These are phyloP conservation scores for Carnegiea gigantea DNA, from an alignment of 179 eudicot species.

Conservation along the genomic window DNA sequence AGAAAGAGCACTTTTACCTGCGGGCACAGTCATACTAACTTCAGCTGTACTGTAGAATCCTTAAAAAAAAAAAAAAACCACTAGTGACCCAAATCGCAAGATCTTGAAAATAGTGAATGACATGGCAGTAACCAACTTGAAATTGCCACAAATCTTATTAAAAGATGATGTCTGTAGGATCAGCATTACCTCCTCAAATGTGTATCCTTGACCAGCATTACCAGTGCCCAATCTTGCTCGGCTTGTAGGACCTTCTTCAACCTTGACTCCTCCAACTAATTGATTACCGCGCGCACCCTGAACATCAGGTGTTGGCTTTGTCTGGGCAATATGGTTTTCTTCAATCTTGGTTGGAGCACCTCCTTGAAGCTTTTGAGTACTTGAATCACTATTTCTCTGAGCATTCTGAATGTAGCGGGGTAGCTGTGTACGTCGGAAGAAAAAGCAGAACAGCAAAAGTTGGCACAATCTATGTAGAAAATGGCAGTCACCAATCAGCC, in stretches of 20 bases:
- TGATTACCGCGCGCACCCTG: slow-evolving; percentile 55
- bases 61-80: neutral
- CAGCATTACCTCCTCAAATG: slow-evolving; percentile 81
- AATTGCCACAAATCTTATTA: neutral
- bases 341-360: slow-evolving; percentile 63
- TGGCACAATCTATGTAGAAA: slow-evolving; percentile 94
- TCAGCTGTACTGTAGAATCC: slow-evolving; percentile 3
- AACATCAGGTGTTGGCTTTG: slow-evolving; percentile 55
- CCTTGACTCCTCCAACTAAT: slow-evolving; percentile 56
- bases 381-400: slow-evolving; percentile 67
- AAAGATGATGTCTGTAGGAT: slow-evolving; percentile 1
- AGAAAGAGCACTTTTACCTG: slow-evolving; percentile 94
- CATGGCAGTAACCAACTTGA: neutral
- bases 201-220: slow-evolving; percentile 98
- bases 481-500: slow-evolving; percentile 96
- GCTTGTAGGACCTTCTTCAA: slow-evolving; percentile 72
- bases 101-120: neutral
- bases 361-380: slow-evolving; percentile 60
- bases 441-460: slow-evolving; percentile 86
- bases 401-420: slow-evolving; percentile 63
- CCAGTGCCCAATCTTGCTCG: slow-evolving; percentile 80
- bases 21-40: slow-evolving; percentile 16
- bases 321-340: slow-evolving; percentile 42
- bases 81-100: neutral
- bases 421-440: slow-evolving; percentile 75